phyloP scores from a whole-genome alignment of 2,329 filamentous ascomycete genomes.

The Alternaria dauci region DNA sequence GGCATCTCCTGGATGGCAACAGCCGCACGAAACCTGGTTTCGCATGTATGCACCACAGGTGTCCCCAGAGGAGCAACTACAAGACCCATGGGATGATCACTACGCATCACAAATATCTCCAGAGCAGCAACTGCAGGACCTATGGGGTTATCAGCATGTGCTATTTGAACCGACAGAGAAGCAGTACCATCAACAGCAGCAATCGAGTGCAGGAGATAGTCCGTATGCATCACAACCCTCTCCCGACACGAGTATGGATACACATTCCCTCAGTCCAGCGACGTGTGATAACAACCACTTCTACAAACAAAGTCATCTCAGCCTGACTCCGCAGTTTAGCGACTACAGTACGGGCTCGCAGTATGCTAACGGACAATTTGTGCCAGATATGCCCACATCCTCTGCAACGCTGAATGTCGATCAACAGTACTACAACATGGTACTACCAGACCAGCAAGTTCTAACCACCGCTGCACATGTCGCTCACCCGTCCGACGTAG shows the following conservation, averaged over 20 bases:
- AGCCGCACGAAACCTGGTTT: background rate
- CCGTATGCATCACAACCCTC: background rate
- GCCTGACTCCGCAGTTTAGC: background rate
- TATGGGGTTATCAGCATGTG: too few relatives aligned
- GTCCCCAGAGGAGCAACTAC: background rate
- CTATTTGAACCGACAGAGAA: too few relatives aligned
- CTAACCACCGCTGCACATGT: background rate
- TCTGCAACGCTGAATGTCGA: background rate
- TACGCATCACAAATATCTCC: background rate
- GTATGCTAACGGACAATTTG: background rate
- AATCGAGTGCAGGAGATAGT: background rate
- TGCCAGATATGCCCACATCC: rapidly evolving
- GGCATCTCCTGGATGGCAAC: background rate
- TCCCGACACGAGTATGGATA: background rate
- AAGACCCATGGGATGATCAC: background rate
- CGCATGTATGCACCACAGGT: background rate
- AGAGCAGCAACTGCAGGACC: background rate
- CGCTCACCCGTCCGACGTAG: background rate
- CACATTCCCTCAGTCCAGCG: background rate
- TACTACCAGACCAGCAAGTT: background rate
- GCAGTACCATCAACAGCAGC: background rate
- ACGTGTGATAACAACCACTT: background rate
- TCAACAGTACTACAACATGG: too few relatives aligned
- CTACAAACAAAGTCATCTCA: background rate
- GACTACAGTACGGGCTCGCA: too few relatives aligned